A percentile compares a stretch with the other conserved stretches of the same genome.
These are phyloP conservation scores for Glomus cerebriforme DNA, from an alignment of 192 early-diverging fungal species.

Conservation along the genomic window DNA sequence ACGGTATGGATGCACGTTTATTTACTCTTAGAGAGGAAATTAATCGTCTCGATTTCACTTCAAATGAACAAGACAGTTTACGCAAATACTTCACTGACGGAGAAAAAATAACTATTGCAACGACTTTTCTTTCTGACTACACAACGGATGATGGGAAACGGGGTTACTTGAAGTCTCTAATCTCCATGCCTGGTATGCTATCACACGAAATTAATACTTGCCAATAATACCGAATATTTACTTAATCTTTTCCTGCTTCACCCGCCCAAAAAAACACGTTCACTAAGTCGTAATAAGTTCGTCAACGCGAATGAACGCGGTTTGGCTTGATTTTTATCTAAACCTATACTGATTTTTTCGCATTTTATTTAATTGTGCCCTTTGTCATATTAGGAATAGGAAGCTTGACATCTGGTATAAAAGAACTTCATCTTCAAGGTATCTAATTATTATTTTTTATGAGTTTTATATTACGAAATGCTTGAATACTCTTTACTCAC, in stretches of 20 bases:
- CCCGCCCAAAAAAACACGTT: too few relatives aligned
- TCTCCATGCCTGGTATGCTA: neutral
- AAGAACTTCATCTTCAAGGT: neutral
- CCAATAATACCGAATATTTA: too few relatives aligned
- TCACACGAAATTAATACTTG: too few relatives aligned
- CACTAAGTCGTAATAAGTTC: neutral
- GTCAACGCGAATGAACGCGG: neutral
- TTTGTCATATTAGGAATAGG: neutral
- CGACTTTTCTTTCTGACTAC: neutral
- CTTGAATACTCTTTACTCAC: too few relatives aligned
- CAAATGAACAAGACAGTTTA: neutral
- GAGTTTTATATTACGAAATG: too few relatives aligned
- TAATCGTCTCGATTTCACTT: constrained; percentile 11
- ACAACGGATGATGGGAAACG: constrained; percentile 1
- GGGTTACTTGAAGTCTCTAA: neutral
- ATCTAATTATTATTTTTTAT: neutral
- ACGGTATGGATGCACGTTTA: too few relatives aligned
- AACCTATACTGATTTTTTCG: neutral
- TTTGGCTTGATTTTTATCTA: neutral
- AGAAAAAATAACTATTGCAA: neutral
- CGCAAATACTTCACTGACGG: neutral
- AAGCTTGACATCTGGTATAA: neutral
- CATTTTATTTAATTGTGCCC: neutral
- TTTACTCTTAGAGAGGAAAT: neutral
- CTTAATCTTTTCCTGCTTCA: too few relatives aligned